Conservation (phyloP, 2,329 filamentous ascomycete species). For the Amesomyces nigricolor region DNA sequence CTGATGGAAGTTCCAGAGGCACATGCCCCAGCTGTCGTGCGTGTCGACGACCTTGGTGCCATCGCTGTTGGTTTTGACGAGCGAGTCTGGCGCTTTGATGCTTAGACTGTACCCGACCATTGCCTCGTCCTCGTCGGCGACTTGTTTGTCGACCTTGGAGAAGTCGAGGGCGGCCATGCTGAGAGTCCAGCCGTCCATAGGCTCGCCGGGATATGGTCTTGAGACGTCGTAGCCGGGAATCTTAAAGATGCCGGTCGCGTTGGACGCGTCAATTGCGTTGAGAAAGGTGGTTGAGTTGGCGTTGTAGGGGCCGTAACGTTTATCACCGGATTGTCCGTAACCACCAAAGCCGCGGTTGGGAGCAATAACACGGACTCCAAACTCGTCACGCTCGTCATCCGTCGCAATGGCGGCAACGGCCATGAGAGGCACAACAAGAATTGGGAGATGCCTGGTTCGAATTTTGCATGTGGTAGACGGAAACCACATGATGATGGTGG, state of each 20-base stretch:
- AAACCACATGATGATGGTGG: too few relatives aligned
- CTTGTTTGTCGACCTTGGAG: not conserved
- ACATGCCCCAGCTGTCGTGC: slow-evolving; percentile 20
- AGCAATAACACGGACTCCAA: not conserved
- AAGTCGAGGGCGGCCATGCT: slow-evolving; percentile 12
- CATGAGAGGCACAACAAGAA: not conserved
- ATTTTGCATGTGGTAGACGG: too few relatives aligned
- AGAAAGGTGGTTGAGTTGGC: slow-evolving; percentile 15
- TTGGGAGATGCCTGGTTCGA: too few relatives aligned
- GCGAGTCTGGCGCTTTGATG: slow-evolving; percentile 6
- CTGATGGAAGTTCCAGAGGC: slow-evolving; percentile 11
- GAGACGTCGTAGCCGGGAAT: slow-evolving; percentile 17
- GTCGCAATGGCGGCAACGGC: not conserved
- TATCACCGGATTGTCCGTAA: slow-evolving; percentile 1
- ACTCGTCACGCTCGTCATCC: too few relatives aligned
- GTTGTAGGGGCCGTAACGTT: slow-evolving; percentile 8
- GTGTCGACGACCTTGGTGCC: slow-evolving; percentile 10
- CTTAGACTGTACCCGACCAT: slow-evolving; percentile 11
- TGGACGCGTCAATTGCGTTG: slow-evolving; percentile 2
- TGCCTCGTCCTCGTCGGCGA: not conserved
- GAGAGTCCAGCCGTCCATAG: slow-evolving; percentile 16
- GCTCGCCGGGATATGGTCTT: slow-evolving; percentile 11
- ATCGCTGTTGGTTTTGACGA: slow-evolving; percentile 2
- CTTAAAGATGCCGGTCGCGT: slow-evolving; percentile 11
- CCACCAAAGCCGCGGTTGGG: slow-evolving; percentile 4